A percentile compares a stretch with the other conserved stretches of the same genome.
phyloP scores from a whole-genome alignment of 371 early-diverging fungal genomes.

The Mortierella sp. region DNA sequence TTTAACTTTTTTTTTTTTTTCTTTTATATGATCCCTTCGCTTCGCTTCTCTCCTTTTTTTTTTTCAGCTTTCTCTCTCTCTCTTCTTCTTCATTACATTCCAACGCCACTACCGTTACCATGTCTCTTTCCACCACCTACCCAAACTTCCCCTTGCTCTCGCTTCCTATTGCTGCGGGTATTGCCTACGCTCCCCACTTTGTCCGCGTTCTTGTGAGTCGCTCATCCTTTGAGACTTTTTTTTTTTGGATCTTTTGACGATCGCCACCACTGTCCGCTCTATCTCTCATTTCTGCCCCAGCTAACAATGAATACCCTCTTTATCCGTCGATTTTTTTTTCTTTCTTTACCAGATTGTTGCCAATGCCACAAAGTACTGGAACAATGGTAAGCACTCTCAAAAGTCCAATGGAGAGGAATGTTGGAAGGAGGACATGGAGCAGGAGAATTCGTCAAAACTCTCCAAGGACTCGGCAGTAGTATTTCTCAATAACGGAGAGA shows the following conservation, averaged over 20 bases:
- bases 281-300: not conserved
- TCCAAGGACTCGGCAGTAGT: too few species aligned
- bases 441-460: too few species aligned
- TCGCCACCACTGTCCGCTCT: too few species aligned
- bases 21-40: not conserved
- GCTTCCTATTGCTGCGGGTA: slow-evolving; percentile 39
- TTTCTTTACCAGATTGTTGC: slow-evolving; percentile 29
- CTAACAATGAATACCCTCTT: not conserved
- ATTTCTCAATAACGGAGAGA: too few species aligned
- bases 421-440: too few species aligned
- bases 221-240: too few species aligned
- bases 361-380: slow-evolving; percentile 49
- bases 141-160: slow-evolving; percentile 44
- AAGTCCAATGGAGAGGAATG: too few species aligned
- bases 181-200: slow-evolving; percentile 54
- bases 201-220: slow-evolving; percentile 32
- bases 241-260: too few species aligned
- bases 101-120: slow-evolving; percentile 4
- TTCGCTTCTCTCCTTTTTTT: not conserved
- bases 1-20: not conserved
- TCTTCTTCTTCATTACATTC: not conserved
- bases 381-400: slow-evolving; percentile 32
- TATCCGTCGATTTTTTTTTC: not conserved
- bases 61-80: not conserved
- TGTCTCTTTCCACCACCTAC: slow-evolving; percentile 23